phyloP scores from a whole-genome alignment of 257 asterid genomes.

The Fraxinus cuspidata region DNA sequence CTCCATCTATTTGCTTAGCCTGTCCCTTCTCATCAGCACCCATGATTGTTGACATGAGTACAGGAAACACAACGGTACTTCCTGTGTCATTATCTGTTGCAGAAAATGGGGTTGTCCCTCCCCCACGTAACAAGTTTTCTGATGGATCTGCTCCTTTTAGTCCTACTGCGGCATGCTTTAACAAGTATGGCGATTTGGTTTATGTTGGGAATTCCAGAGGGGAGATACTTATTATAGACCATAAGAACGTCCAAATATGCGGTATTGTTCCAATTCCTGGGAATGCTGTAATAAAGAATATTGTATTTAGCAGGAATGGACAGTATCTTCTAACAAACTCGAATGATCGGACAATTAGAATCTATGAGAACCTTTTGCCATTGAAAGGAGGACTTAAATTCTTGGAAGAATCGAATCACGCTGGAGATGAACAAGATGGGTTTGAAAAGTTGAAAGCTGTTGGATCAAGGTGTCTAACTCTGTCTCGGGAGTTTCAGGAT shows the following conservation, averaged over 20 bases:
- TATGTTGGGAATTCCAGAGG: constrained; percentile 88
- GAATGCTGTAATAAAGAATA: constrained; percentile 73
- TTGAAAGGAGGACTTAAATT: constrained; percentile 52
- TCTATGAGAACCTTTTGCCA: constrained; percentile 81
- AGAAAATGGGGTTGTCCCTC: constrained; percentile 49
- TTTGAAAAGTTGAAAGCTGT: constrained; percentile 62
- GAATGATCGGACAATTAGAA: constrained; percentile 74
- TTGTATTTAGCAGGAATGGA: constrained; percentile 76
- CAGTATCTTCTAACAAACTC: constrained; percentile 85
- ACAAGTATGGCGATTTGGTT: constrained; percentile 76
- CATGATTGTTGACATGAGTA: constrained; percentile 60
- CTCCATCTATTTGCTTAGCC: constrained; percentile 77
- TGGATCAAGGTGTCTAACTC: constrained; percentile 66
- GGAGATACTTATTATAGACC: constrained; percentile 78
- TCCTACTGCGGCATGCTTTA: constrained; percentile 91
- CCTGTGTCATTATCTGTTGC: constrained; percentile 65
- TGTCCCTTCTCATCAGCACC: constrained; percentile 93
- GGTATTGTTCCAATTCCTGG: constrained; percentile 69
- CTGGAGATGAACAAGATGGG: constrained; percentile 49
- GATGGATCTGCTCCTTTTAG: constrained; percentile 83
- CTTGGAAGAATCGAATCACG: constrained; percentile 41
- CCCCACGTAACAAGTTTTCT: constrained; percentile 61
- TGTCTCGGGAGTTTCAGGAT: constrained; percentile 81
- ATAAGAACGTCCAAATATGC: constrained; percentile 45
- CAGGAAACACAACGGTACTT: constrained; percentile 55